These are phyloP conservation scores for Bruguiera hainesii DNA, from an alignment of 441 rosid species.

Conservation along the genomic window DNA sequence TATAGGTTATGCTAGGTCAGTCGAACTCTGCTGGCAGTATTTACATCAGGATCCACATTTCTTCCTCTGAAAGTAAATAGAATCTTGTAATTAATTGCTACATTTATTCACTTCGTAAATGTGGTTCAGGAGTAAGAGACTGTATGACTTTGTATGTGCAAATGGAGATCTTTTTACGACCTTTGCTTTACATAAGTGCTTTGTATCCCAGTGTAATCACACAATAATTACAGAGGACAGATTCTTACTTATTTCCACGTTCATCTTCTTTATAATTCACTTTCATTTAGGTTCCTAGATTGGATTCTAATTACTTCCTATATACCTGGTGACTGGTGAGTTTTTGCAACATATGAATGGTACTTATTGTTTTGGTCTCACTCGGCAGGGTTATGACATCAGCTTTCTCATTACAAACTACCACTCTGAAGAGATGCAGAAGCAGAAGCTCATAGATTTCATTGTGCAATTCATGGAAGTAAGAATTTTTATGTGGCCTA, in stretches of 20 bases:
- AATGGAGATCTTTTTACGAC: too few relatives aligned
- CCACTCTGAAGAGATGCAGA: constrained; percentile 97
- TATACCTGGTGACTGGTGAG: too few relatives aligned
- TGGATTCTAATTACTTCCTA: too few relatives aligned
- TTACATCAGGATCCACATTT: neutral
- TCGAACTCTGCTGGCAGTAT: neutral
- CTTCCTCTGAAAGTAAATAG: neutral
- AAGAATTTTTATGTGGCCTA: constrained; percentile 31
- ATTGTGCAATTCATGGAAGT: constrained; percentile 97
- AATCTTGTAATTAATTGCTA: neutral
- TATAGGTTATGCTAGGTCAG: neutral
- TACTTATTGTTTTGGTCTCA: neutral
- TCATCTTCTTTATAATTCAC: too few relatives aligned
- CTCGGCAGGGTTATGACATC: constrained; percentile 81
- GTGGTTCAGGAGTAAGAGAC: neutral
- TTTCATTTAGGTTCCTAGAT: too few relatives aligned
- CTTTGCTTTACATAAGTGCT: too few relatives aligned
- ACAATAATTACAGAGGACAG: too few relatives aligned
- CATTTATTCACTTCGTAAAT: neutral
- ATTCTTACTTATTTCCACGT: too few relatives aligned
- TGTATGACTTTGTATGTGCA: too few relatives aligned
- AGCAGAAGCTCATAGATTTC: constrained; percentile 90
- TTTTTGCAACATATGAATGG: neutral
- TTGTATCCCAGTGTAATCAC: too few relatives aligned
- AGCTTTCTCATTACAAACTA: constrained; percentile 96